phyloP scores from a whole-genome alignment of 129 eudicot genomes.

The Cynara cardunculus region DNA sequence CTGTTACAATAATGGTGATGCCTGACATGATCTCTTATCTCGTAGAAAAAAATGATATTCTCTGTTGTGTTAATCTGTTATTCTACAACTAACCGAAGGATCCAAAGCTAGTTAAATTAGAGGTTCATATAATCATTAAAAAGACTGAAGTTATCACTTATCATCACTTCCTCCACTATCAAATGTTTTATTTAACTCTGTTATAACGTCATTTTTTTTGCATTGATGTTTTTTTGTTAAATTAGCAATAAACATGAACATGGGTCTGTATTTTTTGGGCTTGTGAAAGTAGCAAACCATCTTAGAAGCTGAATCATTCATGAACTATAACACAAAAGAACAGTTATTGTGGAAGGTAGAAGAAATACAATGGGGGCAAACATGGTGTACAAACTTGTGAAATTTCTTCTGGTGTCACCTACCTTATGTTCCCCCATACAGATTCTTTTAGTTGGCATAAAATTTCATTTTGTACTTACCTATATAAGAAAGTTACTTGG shows the following conservation, averaged over 20 bases:
- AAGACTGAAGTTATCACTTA: background rate
- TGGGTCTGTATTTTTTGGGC: background rate
- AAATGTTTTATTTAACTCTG: background rate
- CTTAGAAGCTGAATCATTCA: background rate
- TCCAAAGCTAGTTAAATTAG: background rate
- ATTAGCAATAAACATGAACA: background rate
- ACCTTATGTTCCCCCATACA: background rate
- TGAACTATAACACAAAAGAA: conserved; percentile 5
- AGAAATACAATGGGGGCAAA: background rate
- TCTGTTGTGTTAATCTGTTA: background rate
- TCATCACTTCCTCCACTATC: background rate
- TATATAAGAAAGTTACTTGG: conserved; percentile 3
- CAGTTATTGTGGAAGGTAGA: background rate
- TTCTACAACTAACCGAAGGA: background rate
- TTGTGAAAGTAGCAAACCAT: too few relatives aligned
- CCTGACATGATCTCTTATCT: too few relatives aligned
- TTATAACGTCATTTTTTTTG: background rate
- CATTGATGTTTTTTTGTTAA: background rate
- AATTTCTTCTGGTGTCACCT: background rate
- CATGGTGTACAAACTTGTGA: background rate
- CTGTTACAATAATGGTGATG: too few relatives aligned
- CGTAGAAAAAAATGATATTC: too few relatives aligned
- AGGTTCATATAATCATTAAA: background rate
- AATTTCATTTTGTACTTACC: background rate
- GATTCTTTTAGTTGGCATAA: background rate